A percentile compares a stretch with the other conserved stretches of the same genome.
Evolutionary conservation across 305 asterid species (phyloP).

Genomic region (Fraxinus nigra): DNA sequence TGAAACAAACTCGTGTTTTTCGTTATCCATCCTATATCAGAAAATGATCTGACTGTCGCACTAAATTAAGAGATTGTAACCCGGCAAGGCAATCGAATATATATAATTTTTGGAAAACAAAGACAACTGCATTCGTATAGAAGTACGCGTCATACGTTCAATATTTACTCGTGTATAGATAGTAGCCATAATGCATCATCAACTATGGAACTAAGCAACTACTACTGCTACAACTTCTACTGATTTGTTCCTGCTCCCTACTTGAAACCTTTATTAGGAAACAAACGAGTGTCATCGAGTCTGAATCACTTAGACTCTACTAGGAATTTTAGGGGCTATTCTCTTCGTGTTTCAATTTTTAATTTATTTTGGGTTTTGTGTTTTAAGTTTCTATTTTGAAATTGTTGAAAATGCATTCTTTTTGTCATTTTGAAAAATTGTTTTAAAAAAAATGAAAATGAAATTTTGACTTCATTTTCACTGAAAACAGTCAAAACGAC

Average conservation of each 20-base stretch:
- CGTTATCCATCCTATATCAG: neutral
- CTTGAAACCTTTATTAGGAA: conserved; percentile 46
- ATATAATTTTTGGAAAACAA: neutral
- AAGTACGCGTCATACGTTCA: neutral
- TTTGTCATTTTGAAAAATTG: too few relatives aligned
- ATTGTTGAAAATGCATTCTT: too few relatives aligned
- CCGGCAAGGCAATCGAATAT: neutral
- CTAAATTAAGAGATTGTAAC: neutral
- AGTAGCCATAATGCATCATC: neutral
- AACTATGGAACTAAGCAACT: neutral
- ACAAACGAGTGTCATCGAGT: conserved; percentile 84
- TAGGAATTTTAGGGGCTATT: neutral
- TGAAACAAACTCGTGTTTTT: neutral
- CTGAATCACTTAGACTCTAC: conserved; percentile 65
- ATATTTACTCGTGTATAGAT: neutral
- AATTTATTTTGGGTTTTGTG: too few relatives aligned
- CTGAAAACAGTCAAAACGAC: too few relatives aligned
- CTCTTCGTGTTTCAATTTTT: too few relatives aligned
- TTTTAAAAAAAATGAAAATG: too few relatives aligned
- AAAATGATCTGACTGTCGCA: neutral
- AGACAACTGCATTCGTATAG: neutral
- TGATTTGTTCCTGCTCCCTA: neutral
- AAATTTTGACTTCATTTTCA: too few relatives aligned
- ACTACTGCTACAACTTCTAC: neutral
- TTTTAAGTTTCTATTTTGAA: too few relatives aligned